Base-by-base conservation (phyloP, 805 yeast species). In the Nakazawaea laoshanensis region DNA sequence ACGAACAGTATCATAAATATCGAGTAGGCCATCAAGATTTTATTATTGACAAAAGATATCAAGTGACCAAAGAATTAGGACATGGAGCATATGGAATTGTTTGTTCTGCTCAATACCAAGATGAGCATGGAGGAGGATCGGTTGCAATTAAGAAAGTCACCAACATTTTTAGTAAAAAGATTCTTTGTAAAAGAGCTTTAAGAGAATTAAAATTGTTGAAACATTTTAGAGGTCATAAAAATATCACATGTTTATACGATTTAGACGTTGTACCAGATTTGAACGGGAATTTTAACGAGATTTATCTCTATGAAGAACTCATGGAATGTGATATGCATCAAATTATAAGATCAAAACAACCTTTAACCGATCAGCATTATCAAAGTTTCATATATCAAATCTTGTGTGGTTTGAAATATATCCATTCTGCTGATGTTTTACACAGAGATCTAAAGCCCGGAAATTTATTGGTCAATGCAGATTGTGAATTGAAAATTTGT, bases 261-360 rank as follows among this genome's bases (percentile, higher is more conserved):
- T 68, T 89, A 57, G 98, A 92, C 59, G 83, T 92, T 32, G 86
- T 88, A 24, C 85, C 88, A 16, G 70, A 76, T 43, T 60, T 69
- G 2, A 59, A 66, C 12, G 77, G 77, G 3, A 72, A 74, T 33
- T 89, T 89, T 63, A 87, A 88, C 56, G 98, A 94, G 48, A 69
- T 92, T 9, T 92, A 92, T 45, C 65, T 92, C 6, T 92, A 92
- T 50, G 98, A 92, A 56, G 98, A 89, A 57, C 65, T 89, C 47
- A 92, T 92, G 97, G 97, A 89, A 55, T 89, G 97, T 58, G 98
- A 92, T 56, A 80, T 92, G 86, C 96, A 89, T 57, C 97, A 89
- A 56, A 92, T 92, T 48, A 89, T 92, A 42, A 71, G 94, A 45
- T 83, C 95, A 8, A 89, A 88, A 14, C 97, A 92, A 55, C 83